A percentile compares a stretch with the other conserved stretches of the same genome.
Conservation (phyloP, 163 green algal genomes). For the Chloroidium sp. region DNA sequence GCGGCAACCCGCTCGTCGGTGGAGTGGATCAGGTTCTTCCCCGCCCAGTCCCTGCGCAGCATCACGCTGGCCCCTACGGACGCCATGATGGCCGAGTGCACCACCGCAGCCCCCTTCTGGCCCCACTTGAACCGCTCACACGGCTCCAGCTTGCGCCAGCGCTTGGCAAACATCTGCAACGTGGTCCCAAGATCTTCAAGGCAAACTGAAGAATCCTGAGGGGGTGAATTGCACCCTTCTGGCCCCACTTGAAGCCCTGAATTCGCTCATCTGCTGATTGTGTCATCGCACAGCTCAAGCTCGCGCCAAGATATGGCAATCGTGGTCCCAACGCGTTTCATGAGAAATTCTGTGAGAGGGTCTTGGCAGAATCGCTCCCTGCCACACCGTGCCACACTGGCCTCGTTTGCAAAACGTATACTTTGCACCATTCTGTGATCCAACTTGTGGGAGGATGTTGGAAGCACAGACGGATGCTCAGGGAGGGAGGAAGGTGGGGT, state of each 20-base stretch:
- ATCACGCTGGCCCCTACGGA: background rate
- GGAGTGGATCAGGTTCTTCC: background rate
- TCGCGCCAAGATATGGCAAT: no score
- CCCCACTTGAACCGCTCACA: background rate
- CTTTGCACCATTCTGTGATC: background rate
- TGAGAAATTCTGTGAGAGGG: no score
- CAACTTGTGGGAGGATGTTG: background rate
- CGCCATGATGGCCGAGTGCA: background rate
- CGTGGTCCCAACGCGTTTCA: no score
- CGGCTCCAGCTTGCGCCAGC: no score
- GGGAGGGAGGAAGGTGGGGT: background rate
- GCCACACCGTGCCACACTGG: background rate
- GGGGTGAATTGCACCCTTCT: no score
- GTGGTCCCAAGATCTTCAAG: no score
- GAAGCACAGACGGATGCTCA: background rate
- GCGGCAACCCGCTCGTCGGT: slow-evolving; percentile 3
- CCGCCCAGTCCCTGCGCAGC: background rate
- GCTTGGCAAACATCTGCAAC: no score
- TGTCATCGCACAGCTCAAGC: no score
- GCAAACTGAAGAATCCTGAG: no score
- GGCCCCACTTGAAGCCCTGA: no score
- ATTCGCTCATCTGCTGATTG: no score
- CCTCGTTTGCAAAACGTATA: background rate
- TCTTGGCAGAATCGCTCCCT: background rate
- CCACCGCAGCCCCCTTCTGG: slow-evolving; percentile 1